phyloP scores from a whole-genome alignment of 108 stramenopile genomes.

The Skeletonema costatum region DNA sequence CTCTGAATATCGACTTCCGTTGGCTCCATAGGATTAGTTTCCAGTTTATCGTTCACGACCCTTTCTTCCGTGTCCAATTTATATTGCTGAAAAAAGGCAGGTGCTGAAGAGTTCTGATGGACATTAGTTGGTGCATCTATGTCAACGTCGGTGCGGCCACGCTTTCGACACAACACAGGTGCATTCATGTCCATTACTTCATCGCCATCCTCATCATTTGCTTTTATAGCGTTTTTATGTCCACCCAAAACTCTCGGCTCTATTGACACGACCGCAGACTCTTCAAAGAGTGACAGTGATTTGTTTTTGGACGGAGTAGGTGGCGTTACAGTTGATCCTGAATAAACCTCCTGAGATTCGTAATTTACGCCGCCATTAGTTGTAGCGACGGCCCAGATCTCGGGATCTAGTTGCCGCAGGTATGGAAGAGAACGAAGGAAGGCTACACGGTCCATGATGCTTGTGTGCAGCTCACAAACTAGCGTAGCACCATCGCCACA shows the following conservation, averaged over 20 bases:
- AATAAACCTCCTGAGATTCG: constrained; percentile 5
- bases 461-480: not conserved
- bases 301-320: constrained; percentile 17
- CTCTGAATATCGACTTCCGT: not conserved
- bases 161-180: not conserved
- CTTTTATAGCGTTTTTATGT: not conserved
- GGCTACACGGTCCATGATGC: constrained; percentile 34
- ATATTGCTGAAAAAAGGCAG: constrained; percentile 12
- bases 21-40: not conserved
- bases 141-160: not conserved
- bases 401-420: constrained; percentile 26
- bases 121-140: not conserved
- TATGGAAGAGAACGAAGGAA: constrained; percentile 36
- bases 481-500: not conserved
- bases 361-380: not conserved
- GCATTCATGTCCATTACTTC: not conserved
- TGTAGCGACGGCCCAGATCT: constrained; percentile 5
- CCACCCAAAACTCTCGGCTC: constrained; percentile 6
- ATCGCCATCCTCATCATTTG: not conserved
- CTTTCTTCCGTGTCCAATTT: not conserved
- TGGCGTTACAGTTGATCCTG: constrained; percentile 28
- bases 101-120: not conserved
- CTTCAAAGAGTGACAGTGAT: not conserved
- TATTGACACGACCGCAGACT: constrained; percentile 25
- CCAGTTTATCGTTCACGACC: no score